A percentile compares a stretch with the other conserved stretches of the same genome.
Evolutionary conservation across 2,329 filamentous ascomycete species (phyloP).

Genomic region (Penicillium sp.): DNA sequence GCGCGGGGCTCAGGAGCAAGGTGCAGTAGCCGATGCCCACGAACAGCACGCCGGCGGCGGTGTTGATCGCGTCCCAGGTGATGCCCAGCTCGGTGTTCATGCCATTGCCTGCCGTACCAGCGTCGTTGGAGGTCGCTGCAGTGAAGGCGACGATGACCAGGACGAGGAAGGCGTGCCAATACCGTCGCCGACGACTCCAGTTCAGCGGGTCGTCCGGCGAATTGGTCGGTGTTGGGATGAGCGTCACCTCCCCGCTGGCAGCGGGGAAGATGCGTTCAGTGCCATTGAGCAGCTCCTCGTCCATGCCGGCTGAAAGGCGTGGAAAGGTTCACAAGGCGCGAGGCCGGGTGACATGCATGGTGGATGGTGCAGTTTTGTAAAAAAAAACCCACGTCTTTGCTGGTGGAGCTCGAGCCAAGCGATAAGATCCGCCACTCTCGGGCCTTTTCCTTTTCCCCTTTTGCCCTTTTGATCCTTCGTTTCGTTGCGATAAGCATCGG

Average conservation of each 20-base stretch:
- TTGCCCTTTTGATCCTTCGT: no score
- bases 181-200: constrained; percentile 50
- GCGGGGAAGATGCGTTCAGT: constrained; percentile 25
- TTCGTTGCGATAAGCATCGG: no score
- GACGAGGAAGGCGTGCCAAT: constrained; percentile 53
- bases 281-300: constrained; percentile 11
- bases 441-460: no score
- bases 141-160: constrained; percentile 51
- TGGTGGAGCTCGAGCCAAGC: no score
- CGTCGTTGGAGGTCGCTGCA: constrained; percentile 57
- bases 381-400: no score
- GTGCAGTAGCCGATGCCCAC: constrained; percentile 57
- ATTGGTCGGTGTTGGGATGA: constrained; percentile 54
- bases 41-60: constrained; percentile 57
- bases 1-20: constrained; percentile 52
- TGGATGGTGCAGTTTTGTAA: no score
- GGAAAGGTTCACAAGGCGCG: no score
- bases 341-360: no score
- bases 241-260: constrained; percentile 46
- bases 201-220: constrained; percentile 55
- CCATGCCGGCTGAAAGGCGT: background rate
- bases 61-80: constrained; percentile 53
- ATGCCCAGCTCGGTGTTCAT: constrained; percentile 53
- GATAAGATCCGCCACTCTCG: no score
- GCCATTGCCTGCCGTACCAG: constrained; percentile 52